Base-by-base conservation (phyloP, 208 protist species). In the Leptomonas seymouri region DNA sequence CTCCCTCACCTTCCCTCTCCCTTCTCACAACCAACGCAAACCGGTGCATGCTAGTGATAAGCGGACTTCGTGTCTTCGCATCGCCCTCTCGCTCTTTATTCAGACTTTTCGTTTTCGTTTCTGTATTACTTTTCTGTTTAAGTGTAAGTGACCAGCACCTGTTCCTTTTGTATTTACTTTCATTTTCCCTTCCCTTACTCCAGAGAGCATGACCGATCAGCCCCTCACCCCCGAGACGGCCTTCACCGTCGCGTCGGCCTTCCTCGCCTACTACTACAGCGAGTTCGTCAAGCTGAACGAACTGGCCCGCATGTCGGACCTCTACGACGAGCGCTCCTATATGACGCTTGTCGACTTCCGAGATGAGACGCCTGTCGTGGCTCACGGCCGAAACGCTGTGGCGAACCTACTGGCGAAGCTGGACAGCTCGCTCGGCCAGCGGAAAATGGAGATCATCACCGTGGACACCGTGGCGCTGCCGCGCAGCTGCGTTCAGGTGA, bases 401-500 rank as follows among this genome's bases (percentile, higher is more conserved):
- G 46, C 69, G 5, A 70, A 80, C 59, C 83, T 93, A 48, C 73
- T 92, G 23, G 71, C 51, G 20, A 74, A 84, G 39, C 67, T 93
- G 28, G 89, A 91, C 54, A 45, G 54, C 18, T 65, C 69, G 41
- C 76, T 96, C 23, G 71, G 79, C 20, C 74, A 78, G 42, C 86
- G 91, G 39, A 96, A 96, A 74, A 73, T 94, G 28, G 88, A 94
- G 73, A 83, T 96, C 57, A 70, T 82, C 62, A 90, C 84, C 42
- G 88, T 74, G n/a, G 91, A 96, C 81, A 77, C 66, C 51, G 71
- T 83, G 42, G 81, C 91, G 21, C 75, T 93, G 50, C 76, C 85
- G n/a, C 78, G 85, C 59, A 83, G 82, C 39, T 71, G 64, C 51
- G 75, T 94, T 15, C 78, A 90, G 71, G 71, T 94, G 36, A 80